Evolutionary conservation across 768 basidiomycete genomes (phyloP), one percentile per base, ranked within the genome.

Genomic region (Mycena olivaceomarginata): DNA sequence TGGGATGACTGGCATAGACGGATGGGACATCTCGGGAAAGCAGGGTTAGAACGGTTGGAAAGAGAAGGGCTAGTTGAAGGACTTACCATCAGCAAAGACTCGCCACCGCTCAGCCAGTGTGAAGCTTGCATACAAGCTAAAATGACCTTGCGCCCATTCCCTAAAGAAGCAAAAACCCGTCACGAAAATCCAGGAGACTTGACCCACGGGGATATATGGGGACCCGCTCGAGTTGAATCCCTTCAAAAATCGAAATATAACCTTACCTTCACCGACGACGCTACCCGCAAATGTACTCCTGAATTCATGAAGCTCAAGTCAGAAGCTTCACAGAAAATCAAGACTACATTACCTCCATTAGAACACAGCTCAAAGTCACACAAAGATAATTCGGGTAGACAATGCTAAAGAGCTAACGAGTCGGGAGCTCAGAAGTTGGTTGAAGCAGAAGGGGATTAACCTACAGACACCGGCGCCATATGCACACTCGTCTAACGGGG

Each of bases 341-440:
- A 59, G 67, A 62, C 4, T 74, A 74, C n/a, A 31, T 74, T 20
- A n/a, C 20, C 20, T 63, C 22, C 22, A 39, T 74, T 25, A 67
- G 69, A 53, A 40, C 45, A 37, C 53, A 74, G 46, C 53, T n/a
- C 18, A 60, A 60, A 63, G 53, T 40, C 60, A 68, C 60, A 39
- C 67, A 0, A 81, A 67, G 40, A 68, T 39, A 0, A 63, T 85
- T 1, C 64, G 81, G 12, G 43, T 43, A 43, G 43, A 43, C 43
- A 43, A 43, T 43, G 43, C 43, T 12, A 43, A 43, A 12, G 85
- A 88, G 71, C 81, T 85, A 5, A 46, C n/a, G n/a, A n/a, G n/a
- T n/a, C n/a, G n/a, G n/a, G n/a, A n/a, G n/a, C n/a, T n/a, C n/a
- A n/a, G n/a, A n/a, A n/a, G n/a, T n/a, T n/a, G n/a, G n/a, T n/a